phyloP scores from a whole-genome alignment of 2,329 filamentous ascomycete species.

The Diaporthe citriasiana region DNA sequence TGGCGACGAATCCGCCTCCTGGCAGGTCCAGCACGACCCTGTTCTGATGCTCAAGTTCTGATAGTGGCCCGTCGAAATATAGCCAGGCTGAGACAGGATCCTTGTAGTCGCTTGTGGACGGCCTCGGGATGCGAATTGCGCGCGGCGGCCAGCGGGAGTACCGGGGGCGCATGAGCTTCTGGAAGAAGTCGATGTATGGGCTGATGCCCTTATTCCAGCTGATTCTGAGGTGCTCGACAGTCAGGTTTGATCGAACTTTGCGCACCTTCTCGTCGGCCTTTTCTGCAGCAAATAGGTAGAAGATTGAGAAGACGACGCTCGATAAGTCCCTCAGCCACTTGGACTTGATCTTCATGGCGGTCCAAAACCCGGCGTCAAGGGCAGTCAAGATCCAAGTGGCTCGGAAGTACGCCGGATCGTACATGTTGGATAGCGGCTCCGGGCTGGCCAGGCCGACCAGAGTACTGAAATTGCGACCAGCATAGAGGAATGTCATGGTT shows the following conservation, averaged over 20 bases:
- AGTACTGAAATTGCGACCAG: constrained; percentile 93
- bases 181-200: constrained; percentile 83
- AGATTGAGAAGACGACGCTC: constrained; percentile 86
- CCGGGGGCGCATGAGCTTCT: constrained; percentile 80
- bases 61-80: constrained; percentile 91
- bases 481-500: constrained; percentile 92
- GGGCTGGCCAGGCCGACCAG: constrained; percentile 91
- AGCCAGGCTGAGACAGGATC: constrained; percentile 90
- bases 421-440: constrained; percentile 94
- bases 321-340: constrained; percentile 87
- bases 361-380: constrained; percentile 97
- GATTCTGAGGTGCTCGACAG: constrained; percentile 90
- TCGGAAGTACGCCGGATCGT: constrained; percentile 91
- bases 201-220: constrained; percentile 97
- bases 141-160: constrained; percentile 86
- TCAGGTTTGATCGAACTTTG: constrained; percentile 87
- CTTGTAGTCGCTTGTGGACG: constrained; percentile 82
- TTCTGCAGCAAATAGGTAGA: constrained; percentile 94
- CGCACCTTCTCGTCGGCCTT: constrained; percentile 96
- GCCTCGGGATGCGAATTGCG: constrained; percentile 86
- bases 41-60: constrained; percentile 80
- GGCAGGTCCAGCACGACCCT: constrained; percentile 90
- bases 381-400: constrained; percentile 98
- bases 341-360: constrained; percentile 88
- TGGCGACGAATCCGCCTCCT: constrained; percentile 95